Base-by-base conservation (phyloP, 2,329 filamentous ascomycete genomes). In the Aspergillus quadricinctus region DNA sequence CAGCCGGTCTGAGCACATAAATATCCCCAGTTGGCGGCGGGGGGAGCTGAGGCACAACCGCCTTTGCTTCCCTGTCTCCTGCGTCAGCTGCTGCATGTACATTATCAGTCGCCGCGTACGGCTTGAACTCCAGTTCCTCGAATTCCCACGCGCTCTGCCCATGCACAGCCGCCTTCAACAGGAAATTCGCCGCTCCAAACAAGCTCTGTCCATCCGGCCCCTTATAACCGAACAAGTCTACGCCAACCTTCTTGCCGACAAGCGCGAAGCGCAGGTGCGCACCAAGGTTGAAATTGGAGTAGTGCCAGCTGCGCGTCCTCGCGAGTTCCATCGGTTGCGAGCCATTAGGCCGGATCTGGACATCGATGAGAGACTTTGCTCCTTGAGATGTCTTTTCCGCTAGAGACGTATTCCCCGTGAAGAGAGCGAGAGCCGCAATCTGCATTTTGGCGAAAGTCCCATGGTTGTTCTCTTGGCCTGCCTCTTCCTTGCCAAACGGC, bases 261-360 rank as follows among this genome's bases (percentile, higher is more conserved):
- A 27, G 41, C 19, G 40, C 51, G 17, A 53, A 43, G 28, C 51
- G 51, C 14, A 43, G 37, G 17, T 45, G 40, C 17, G 51, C 51
- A 1, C 37, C 35, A 23, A 53, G 51, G 23, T 53, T 53, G 51
- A 53, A 53, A 28, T 41, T 53, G 37, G 51, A 53, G 41, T 53
- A 53, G 40, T 53, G 51, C 51, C 51, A 53, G 51, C 51, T 53
- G 10, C 51, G 51, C 7, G 51, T 53, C 25, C 51, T n/a, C 19
- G 3, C 27, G 21, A 53, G 51, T 29, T 53, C 51, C 28, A 28
- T 29, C 5, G 51, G 51, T 17, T 53, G 31, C 14, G 31, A 37
- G 31, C 31, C 31, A 37, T 37, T 37, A 17, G 31, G 31, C 31
- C 31, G 31, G 31, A 37, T 37, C 31, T 37, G 31, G 14, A 7